Conservation (phyloP, 352 stramenopile species). For the Phytophthora tentaculata region DNA sequence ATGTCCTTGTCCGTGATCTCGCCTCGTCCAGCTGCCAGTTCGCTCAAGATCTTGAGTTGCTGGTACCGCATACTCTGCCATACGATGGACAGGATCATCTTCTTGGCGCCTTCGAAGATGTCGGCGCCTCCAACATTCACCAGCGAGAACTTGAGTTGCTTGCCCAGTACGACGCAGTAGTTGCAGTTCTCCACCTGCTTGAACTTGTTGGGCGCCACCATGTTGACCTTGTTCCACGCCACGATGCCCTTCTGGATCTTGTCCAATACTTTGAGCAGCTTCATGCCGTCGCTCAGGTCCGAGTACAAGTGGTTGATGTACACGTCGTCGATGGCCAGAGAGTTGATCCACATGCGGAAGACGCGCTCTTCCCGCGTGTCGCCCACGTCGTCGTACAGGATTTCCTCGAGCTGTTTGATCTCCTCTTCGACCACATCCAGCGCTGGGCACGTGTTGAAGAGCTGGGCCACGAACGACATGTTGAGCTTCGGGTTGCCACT, state of each 20-base stretch:
- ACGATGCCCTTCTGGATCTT: constrained; percentile 91
- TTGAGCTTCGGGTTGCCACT: constrained; percentile 93
- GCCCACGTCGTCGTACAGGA: constrained; percentile 87
- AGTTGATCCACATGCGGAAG: constrained; percentile 95
- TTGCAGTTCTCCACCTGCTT: constrained; percentile 92
- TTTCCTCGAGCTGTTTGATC: constrained; percentile 86
- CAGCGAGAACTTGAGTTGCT: constrained; percentile 89
- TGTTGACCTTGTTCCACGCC: constrained; percentile 89
- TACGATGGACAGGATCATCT: constrained; percentile 94
- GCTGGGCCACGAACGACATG: constrained; percentile 90
- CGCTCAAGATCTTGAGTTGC: constrained; percentile 86
- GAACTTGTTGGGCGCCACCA: constrained; percentile 90
- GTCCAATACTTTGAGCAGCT: constrained; percentile 91
- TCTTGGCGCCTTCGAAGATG: constrained; percentile 93
- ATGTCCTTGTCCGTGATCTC: constrained; percentile 87
- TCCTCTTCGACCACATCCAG: constrained; percentile 86
- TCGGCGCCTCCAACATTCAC: constrained; percentile 92
- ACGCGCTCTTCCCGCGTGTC: constrained; percentile 90
- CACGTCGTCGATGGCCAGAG: constrained; percentile 86
- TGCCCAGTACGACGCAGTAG: constrained; percentile 89
- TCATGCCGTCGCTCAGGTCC: constrained; percentile 89
- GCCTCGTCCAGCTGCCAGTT: constrained; percentile 47
- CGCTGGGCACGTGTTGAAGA: constrained; percentile 93
- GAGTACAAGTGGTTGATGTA: constrained; percentile 93
- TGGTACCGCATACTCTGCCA: constrained; percentile 95